Conservation (phyloP, 371 early-diverging fungal species). For the Mortierella sp. region DNA sequence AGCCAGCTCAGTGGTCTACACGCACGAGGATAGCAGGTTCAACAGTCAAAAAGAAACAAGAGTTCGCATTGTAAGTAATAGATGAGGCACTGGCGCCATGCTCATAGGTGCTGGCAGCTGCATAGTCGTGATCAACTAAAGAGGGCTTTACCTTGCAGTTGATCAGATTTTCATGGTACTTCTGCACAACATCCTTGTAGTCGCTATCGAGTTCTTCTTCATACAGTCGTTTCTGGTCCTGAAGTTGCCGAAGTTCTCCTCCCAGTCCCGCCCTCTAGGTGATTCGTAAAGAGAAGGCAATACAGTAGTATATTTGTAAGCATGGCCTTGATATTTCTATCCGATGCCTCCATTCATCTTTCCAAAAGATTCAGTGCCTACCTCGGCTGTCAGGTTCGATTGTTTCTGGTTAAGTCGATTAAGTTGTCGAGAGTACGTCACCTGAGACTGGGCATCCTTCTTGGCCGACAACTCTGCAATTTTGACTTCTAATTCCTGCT, state of each 20-base stretch:
- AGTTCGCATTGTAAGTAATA: too few relatives aligned
- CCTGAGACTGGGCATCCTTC: slow-evolving; percentile 37
- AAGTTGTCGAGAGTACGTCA: slow-evolving; percentile 51
- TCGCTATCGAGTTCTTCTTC: slow-evolving; percentile 76
- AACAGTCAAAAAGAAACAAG: not conserved
- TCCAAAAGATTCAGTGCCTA: slow-evolving; percentile 15
- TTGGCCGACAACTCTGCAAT: slow-evolving; percentile 45
- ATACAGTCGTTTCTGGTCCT: slow-evolving; percentile 69
- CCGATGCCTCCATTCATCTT: too few relatives aligned
- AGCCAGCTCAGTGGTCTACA: slow-evolving; percentile 78
- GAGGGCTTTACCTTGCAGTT: slow-evolving; percentile 65
- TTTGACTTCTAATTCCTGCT: slow-evolving; percentile 51
- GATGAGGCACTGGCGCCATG: too few relatives aligned
- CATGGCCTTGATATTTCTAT: not conserved
- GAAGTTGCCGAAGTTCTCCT: slow-evolving; percentile 91
- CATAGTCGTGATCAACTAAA: too few relatives aligned
- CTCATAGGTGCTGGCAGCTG: too few relatives aligned
- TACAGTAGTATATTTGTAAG: too few relatives aligned
- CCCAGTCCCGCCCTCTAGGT: slow-evolving; percentile 73
- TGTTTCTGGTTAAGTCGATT: slow-evolving; percentile 56
- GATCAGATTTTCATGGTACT: slow-evolving; percentile 73
- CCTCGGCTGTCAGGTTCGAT: slow-evolving; percentile 63
- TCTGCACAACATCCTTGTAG: slow-evolving; percentile 80
- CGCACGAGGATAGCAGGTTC: not conserved
- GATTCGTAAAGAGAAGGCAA: not conserved